phyloP scores from a whole-genome alignment of 2,329 filamentous ascomycete species.

The Paecilomyces formosus region DNA sequence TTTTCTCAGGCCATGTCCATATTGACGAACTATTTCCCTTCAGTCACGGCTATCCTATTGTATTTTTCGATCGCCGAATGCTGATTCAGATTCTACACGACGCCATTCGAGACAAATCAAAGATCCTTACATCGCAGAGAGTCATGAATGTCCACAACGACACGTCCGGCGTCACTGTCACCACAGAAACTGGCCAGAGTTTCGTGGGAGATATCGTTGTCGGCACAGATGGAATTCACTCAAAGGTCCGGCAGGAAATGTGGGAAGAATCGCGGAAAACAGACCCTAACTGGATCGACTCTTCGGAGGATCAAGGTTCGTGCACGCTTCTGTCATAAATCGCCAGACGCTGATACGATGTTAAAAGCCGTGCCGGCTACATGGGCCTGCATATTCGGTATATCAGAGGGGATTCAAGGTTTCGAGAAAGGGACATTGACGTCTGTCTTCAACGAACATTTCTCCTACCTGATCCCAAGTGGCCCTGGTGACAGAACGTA shows the following conservation, averaged over 20 bases:
- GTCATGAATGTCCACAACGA: slow-evolving; percentile 2
- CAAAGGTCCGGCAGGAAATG: slow-evolving; percentile 28
- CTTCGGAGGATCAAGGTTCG: slow-evolving; percentile 8
- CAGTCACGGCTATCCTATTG: slow-evolving; percentile 11
- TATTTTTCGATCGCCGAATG: slow-evolving; percentile 17
- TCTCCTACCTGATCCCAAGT: slow-evolving; percentile 12
- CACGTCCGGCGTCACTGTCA: neutral
- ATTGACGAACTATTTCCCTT: neutral
- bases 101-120: slow-evolving; percentile 14
- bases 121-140: slow-evolving; percentile 11
- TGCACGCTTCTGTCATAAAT: neutral
- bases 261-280: slow-evolving; percentile 10
- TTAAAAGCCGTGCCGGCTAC: slow-evolving; percentile 11
- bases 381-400: slow-evolving; percentile 20
- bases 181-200: slow-evolving; percentile 6
- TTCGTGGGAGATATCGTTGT: slow-evolving; percentile 27
- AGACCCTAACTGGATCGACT: slow-evolving; percentile 11
- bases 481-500: slow-evolving; percentile 13
- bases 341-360: neutral
- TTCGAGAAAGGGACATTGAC: slow-evolving; percentile 8
- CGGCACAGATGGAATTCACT: slow-evolving; percentile 38
- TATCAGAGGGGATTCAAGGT: slow-evolving; percentile 8
- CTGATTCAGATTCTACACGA: slow-evolving; percentile 17
- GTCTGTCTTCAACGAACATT: slow-evolving; percentile 10
- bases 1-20: neutral